Conservation (phyloP, 1,139 yeast species). For the Debaryomycetaceae sp. region DNA sequence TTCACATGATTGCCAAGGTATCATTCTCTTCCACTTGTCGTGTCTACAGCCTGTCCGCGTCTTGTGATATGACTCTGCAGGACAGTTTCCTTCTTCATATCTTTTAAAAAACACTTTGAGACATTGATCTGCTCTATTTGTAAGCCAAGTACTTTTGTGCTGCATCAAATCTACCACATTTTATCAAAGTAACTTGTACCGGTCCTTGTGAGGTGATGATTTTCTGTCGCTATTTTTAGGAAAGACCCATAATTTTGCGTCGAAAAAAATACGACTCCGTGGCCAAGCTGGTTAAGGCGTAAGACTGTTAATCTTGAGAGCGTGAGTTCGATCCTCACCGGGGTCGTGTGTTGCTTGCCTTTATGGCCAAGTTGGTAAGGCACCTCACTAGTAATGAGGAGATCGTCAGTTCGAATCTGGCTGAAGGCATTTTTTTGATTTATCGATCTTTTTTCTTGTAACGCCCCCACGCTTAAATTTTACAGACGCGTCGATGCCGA, state of each 20-base stretch:
- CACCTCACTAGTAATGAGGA: constrained; percentile 88
- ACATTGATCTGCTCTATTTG: background rate
- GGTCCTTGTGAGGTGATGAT: background rate
- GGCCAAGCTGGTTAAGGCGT: constrained; percentile 15
- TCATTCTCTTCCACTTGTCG: too few species aligned
- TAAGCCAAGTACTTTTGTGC: background rate
- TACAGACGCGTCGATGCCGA: background rate
- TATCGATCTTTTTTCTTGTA: background rate
- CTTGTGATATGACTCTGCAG: too few species aligned
- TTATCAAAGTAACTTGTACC: background rate
- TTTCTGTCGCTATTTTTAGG: constrained; percentile 1
- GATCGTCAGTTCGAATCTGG: constrained; percentile 85
- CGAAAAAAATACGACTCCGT: constrained; percentile 9
- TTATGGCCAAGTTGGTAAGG: constrained; percentile 75
- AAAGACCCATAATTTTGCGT: constrained; percentile 1
- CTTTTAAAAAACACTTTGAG: background rate
- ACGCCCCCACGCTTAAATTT: background rate
- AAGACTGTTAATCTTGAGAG: constrained; percentile 35
- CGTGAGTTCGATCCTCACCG: constrained; percentile 39
- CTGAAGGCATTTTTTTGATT: constrained; percentile 46
- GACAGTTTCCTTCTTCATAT: background rate
- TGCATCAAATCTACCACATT: background rate
- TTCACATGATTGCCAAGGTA: too few species aligned
- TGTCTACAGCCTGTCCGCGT: too few species aligned
- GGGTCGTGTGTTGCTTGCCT: constrained; percentile 19